phyloP scores from a whole-genome alignment of 2,329 filamentous ascomycete species.

The Diaporthe velutina region DNA sequence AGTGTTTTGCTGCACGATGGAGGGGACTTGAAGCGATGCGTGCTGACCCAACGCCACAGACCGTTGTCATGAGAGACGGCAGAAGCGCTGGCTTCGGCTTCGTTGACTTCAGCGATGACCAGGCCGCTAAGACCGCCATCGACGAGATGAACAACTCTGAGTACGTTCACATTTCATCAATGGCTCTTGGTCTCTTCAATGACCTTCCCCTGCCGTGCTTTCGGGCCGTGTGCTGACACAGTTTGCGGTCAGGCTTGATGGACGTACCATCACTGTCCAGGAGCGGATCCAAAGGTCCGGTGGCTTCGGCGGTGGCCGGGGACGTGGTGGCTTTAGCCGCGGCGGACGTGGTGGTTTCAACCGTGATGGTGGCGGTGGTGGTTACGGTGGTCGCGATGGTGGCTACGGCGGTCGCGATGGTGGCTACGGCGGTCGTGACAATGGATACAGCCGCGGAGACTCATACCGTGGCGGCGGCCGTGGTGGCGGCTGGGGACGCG shows the following conservation, averaged over 20 bases:
- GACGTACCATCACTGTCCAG: conserved; percentile 30
- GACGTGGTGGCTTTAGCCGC: conserved; percentile 4
- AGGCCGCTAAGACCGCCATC: conserved; percentile 23
- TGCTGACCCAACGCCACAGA: conserved; percentile 6
- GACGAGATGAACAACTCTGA: conserved; percentile 31
- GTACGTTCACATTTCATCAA: background rate
- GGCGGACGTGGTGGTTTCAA: conserved; percentile 3
- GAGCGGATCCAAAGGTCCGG: conserved; percentile 24
- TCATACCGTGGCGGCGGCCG: conserved; percentile 33
- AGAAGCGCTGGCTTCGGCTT: conserved; percentile 33
- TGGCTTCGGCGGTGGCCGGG: conserved; percentile 16
- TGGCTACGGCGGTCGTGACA: conserved; percentile 16
- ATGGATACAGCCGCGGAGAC: conserved; percentile 22
- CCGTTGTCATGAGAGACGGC: conserved; percentile 32
- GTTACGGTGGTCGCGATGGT: background rate
- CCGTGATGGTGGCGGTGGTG: background rate
- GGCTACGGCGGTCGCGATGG: conserved; percentile 16
- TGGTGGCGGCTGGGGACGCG: conserved; percentile 28
- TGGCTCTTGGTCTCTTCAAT: background rate
- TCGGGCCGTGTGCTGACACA: background rate
- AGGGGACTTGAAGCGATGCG: background rate
- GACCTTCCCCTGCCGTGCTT: background rate
- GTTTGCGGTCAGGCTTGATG: conserved; percentile 7
- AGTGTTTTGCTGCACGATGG: background rate
- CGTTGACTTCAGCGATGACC: conserved; percentile 8